phyloP scores from a whole-genome alignment of 306 rosid genomes.

The Rosa lucieae region DNA sequence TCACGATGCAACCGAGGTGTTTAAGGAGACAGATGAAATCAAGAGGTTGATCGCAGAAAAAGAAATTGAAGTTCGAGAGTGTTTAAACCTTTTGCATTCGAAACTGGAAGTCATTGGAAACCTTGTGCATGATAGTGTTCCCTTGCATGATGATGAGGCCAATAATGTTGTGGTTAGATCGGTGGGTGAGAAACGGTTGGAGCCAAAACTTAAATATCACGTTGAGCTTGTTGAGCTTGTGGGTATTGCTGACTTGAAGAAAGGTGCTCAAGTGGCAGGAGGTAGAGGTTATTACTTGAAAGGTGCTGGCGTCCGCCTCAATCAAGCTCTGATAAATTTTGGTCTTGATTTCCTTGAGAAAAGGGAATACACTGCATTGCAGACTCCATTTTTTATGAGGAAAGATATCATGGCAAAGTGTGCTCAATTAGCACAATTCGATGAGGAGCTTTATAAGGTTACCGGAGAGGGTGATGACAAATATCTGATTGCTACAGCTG shows the following conservation, averaged over 20 bases:
- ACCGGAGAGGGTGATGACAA: conserved; percentile 99
- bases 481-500: conserved; percentile 95
- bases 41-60: conserved; percentile 61
- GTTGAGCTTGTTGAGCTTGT: conserved; percentile 85
- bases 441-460: conserved; percentile 96
- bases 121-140: conserved; percentile 90
- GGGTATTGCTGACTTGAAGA: conserved; percentile 68
- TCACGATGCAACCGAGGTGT: conserved; percentile 55
- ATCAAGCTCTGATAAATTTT: conserved; percentile 88
- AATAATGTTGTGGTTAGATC: conserved; percentile 72
- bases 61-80: conserved; percentile 70
- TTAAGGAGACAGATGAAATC: conserved; percentile 56
- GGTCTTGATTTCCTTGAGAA: conserved; percentile 82
- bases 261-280: conserved; percentile 89
- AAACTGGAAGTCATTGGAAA: conserved; percentile 79
- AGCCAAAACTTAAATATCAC: conserved; percentile 84
- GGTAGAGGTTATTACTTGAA: conserved; percentile 94
- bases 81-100: conserved; percentile 44
- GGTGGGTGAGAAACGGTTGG: conserved; percentile 80
- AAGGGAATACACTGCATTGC: conserved; percentile 67
- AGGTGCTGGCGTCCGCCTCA: conserved; percentile 91
- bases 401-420: conserved; percentile 91
- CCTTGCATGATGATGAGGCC: conserved; percentile 76
- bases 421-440: conserved; percentile 96
- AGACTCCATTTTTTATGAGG: conserved; percentile 96